Evolutionary conservation across 768 basidiomycete genomes (phyloP), one percentile per base, ranked within the genome.

Genomic region (Boletellus ananas): DNA sequence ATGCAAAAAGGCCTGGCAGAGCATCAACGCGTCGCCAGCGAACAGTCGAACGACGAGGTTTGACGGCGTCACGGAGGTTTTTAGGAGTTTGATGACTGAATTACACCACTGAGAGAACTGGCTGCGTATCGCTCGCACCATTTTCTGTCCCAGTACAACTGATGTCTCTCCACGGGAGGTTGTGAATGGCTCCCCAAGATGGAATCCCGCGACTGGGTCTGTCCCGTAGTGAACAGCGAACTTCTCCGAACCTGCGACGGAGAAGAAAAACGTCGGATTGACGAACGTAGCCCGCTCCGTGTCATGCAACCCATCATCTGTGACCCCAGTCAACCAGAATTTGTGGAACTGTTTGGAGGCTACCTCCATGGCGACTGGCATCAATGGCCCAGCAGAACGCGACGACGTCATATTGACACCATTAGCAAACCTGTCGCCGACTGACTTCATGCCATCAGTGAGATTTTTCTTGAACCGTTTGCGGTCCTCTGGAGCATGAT

Each of bases 221-320:
- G 47, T 53, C 16, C 59, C 69, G 41, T 65, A 70, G 34, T 67
- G 69, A 3, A 67, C 57, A 17, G 60, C 41, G 8, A 64, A 66
- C 41, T 50, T 40, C 0, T 67, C 58, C 16, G n/a, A n/a, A n/a
- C 58, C 50, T 2, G 56, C 44, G 13, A 38, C 12, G 18, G 67
- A 69, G 25, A 63, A 68, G 1, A 52, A 57, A 11, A 68, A 69
- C 10, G 67, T 70, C 1, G 66, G 67, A 17, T 70, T 68, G 38
- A 64, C 51, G 38, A 45, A 34, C 16, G 56, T 56, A 17, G 60
- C 48, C 12, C 34, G 49, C 2, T 53, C 55, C 3, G 36, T 52
- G 23, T 29, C 41, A 43, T 51, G 59, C 11, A 56, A 6, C 7
- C 61, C 60, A 35, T 63, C 66, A 8, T 65, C 61, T 14, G 62